Evolutionary conservation across 768 basidiomycete species (phyloP), one percentile per base, ranked within the genome.

Genomic region (Sporobolomyces phaffii): DNA sequence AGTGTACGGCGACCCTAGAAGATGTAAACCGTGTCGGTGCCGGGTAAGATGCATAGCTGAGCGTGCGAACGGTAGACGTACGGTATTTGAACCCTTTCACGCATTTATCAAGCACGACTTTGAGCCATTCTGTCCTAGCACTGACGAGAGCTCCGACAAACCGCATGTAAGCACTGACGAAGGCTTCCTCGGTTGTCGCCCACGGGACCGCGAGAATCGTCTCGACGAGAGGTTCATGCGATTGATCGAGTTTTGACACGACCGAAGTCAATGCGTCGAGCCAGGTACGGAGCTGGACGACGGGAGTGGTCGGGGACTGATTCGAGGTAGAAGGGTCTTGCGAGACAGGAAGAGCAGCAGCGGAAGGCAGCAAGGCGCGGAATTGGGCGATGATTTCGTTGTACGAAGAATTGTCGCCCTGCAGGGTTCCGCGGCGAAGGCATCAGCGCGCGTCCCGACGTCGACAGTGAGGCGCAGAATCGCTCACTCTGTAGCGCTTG

Each of bases 121-220:
- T 87, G 36, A 94, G 82, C 78, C 94, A 97, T 79, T 96, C 91
- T 65, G 93, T 90, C 68, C 88, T 81, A 28, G 94, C 90, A 68
- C 89, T 91, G 72, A 94, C 84, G 44, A 99, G 84, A 81, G 93
- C 90, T 31, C 90, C 89, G 52, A 91, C 84, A 76, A 96, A 96
- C 40, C 87, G 83, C 43, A 87, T 87, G 78, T 94, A 97, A 7
- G 87, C 86, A 78, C 87, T 88, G 58, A 93, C 91, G 70, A 94
- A 89, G 38, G 81, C 79, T 75, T 94, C 92, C 31, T 77, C 77
- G 78, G 91, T 84, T n/a, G 86, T 89, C 20, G 89, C 87, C 96
- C 96, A 99, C 17, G 91, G 90, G 75, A 97, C 82, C 68, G 82
- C 83, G 47, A 97, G 81, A 64, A 98, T 84, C 18, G 92, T 90